Percentiles rank a stretch among this genome's conserved stretches.
phyloP scores from a whole-genome alignment of 2,329 filamentous ascomycete genomes.

The Sporothrix euskadiensis region DNA sequence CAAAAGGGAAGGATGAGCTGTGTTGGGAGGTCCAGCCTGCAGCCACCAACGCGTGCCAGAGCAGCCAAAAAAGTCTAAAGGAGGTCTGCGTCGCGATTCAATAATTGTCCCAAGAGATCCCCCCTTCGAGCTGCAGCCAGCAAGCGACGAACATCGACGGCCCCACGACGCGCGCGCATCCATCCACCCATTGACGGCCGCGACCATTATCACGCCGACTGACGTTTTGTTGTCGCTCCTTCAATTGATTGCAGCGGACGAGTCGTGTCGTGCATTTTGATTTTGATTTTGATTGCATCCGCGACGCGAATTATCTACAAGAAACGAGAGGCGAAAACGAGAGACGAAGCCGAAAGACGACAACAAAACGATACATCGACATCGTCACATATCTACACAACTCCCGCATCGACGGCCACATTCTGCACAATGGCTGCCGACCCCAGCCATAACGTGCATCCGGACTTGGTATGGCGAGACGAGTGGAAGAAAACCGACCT shows the following conservation, averaged over 20 bases:
- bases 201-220: not conserved
- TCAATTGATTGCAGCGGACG: not conserved
- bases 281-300: conserved; percentile 16
- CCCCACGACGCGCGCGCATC: conserved; percentile 15
- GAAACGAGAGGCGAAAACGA: not conserved
- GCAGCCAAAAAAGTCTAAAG: conserved; percentile 5
- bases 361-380: not conserved
- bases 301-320: conserved; percentile 10
- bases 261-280: not conserved
- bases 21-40: not conserved
- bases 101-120: not conserved
- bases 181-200: conserved; percentile 9
- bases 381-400: not conserved
- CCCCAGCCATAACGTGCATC: conserved; percentile 41
- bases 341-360: not conserved
- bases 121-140: conserved; percentile 18
- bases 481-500: not conserved
- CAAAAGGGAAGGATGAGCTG: not conserved
- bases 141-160: conserved; percentile 14
- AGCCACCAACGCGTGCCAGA: conserved; percentile 19
- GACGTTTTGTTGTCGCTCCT: not conserved
- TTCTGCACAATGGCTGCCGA: conserved; percentile 36
- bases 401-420: not conserved
- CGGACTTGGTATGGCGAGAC: conserved; percentile 37
- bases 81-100: conserved; percentile 23